A percentile compares a stretch with the other conserved stretches of the same genome.
These are phyloP conservation scores for Termitomyces sp. DNA, from an alignment of 1,284 basidiomycete species.

Conservation along the genomic window DNA sequence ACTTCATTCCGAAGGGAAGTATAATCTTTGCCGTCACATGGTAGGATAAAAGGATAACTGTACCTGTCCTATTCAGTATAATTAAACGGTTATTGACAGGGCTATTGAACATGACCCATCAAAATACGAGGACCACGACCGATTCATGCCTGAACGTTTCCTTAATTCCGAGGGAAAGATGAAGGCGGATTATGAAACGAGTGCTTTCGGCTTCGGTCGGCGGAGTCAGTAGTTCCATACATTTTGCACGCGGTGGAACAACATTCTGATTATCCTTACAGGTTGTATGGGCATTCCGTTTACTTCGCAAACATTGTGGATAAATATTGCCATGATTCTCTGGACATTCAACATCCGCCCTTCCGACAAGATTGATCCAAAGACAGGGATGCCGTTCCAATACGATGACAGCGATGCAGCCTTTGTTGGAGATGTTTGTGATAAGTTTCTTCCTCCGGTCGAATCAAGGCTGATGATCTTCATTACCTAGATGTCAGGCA, in stretches of 20 bases:
- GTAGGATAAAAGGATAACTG: background rate
- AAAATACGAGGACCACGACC: background rate
- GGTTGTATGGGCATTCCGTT: background rate
- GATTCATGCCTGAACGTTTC: background rate
- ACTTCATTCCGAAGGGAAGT: background rate
- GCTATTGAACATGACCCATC: background rate
- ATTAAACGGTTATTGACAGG: background rate
- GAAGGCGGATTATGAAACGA: background rate
- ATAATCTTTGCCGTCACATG: background rate
- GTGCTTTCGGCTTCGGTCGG: background rate
- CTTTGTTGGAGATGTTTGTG: background rate
- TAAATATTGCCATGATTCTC: background rate
- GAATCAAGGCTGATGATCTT: background rate
- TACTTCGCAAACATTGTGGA: background rate
- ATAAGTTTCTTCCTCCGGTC: background rate
- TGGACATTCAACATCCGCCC: background rate
- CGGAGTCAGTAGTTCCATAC: background rate
- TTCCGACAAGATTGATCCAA: background rate
- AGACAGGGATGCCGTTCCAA: background rate
- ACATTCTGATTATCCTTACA: background rate
- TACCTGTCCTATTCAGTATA: too few species aligned
- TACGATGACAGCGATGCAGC: background rate
- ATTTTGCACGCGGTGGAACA: background rate
- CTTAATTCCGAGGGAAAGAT: background rate
- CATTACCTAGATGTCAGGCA: background rate